Evolutionary conservation across 2,329 filamentous ascomycete species (phyloP).

Genomic region (Pezicula radicicola): DNA sequence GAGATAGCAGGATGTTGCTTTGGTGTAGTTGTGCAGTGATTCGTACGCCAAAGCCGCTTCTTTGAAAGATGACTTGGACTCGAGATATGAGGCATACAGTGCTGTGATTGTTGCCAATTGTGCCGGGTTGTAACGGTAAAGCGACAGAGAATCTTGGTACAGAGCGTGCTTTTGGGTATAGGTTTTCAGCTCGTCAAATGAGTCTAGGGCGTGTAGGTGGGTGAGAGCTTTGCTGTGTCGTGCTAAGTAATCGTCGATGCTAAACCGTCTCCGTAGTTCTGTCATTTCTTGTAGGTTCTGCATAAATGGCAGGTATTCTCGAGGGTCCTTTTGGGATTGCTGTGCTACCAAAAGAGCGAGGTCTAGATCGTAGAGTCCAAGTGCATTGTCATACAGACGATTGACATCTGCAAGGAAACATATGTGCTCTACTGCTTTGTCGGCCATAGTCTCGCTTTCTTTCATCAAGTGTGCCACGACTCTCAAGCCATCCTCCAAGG

Average conservation of each 20-base stretch:
- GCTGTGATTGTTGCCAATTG: conserved; percentile 67
- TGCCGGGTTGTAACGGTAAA: conserved; percentile 78
- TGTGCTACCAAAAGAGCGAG: conserved; percentile 89
- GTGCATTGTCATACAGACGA: conserved; percentile 81
- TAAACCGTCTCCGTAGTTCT: conserved; percentile 69
- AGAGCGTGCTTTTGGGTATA: conserved; percentile 80
- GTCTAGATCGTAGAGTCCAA: conserved; percentile 89
- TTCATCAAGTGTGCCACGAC: conserved; percentile 74
- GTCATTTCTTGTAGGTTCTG: conserved; percentile 78
- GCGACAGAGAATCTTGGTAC: conserved; percentile 71
- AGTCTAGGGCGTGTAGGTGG: conserved; percentile 70
- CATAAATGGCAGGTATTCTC: conserved; percentile 93
- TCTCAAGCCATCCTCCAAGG: conserved; percentile 77
- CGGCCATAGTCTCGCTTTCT: conserved; percentile 68
- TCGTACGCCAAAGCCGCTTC: conserved; percentile 92
- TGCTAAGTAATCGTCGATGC: conserved; percentile 84
- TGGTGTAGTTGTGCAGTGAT: conserved; percentile 69
- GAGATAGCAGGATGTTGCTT: conserved; percentile 81
- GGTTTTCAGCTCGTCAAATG: conserved; percentile 72
- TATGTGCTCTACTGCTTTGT: conserved; percentile 91
- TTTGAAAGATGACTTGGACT: conserved; percentile 70
- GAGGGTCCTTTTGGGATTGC: conserved; percentile 90
- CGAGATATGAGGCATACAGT: conserved; percentile 77
- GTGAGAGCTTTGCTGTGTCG: conserved; percentile 73
- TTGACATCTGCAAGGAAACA: conserved; percentile 96